phyloP scores from a whole-genome alignment of 345 rosid genomes.

The Aurinia saxatilis region DNA sequence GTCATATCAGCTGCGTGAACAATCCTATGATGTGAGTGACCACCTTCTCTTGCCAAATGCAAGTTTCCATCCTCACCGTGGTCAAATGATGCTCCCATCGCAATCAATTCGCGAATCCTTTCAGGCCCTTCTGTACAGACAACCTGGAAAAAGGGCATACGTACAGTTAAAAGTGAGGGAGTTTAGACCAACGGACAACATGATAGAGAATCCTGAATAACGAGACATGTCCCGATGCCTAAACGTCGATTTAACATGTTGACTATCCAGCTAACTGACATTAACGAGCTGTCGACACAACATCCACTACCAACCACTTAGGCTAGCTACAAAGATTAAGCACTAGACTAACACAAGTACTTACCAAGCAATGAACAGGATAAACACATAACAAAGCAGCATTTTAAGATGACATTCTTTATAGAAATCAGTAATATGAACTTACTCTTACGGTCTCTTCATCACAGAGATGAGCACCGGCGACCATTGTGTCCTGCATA shows the following conservation, averaged over 20 bases:
- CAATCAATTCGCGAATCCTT: constrained; percentile 79
- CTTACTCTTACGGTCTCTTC: constrained; percentile 94
- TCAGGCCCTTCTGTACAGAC: constrained; percentile 98
- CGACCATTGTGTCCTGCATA: constrained; percentile 91
- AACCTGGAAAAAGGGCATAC: constrained; percentile 43
- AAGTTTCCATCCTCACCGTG: constrained; percentile 92
- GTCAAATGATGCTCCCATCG: constrained; percentile 95
- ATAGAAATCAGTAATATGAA: not conserved
- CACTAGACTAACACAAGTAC: not conserved
- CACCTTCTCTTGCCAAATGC: constrained; percentile 96
- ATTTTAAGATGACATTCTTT: not conserved
- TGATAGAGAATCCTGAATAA: no score
- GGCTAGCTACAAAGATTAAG: not conserved
- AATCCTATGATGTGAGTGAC: constrained; percentile 88
- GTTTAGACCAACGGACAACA: no score
- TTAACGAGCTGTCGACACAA: not conserved
- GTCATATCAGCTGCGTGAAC: constrained; percentile 99
- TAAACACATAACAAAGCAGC: not conserved
- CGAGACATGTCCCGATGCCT: no score
- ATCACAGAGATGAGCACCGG: constrained; percentile 93
- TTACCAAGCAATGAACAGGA: not conserved
- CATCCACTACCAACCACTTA: not conserved
- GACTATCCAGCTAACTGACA: not conserved
- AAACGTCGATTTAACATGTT: no score
- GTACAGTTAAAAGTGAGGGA: not conserved